Percentiles rank a stretch among this genome's conserved stretches.
phyloP scores from a whole-genome alignment of 2,329 filamentous ascomycete genomes.

The Scleromitrula shiraiana region DNA sequence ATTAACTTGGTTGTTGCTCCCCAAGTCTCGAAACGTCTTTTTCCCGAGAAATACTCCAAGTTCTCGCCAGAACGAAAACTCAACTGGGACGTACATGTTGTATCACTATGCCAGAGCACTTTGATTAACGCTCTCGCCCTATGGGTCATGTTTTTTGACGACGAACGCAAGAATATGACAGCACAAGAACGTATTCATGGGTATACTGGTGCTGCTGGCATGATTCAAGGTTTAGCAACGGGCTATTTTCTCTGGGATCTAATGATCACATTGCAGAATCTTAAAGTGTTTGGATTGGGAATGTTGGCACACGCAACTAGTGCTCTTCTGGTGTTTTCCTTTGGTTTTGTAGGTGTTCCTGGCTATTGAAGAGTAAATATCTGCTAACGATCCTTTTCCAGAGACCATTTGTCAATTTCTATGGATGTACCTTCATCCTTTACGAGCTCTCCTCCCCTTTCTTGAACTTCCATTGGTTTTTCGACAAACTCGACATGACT shows the following conservation, averaged over 20 bases:
- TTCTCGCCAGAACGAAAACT: constrained; percentile 55
- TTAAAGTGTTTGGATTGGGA: constrained; percentile 52
- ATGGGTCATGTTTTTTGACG: constrained; percentile 62
- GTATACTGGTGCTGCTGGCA: constrained; percentile 62
- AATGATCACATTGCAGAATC: constrained; percentile 56
- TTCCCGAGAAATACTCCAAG: constrained; percentile 53
- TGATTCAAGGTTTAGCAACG: constrained; percentile 68
- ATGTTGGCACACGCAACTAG: constrained; percentile 68
- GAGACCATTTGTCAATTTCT: constrained; percentile 80
- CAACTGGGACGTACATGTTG: constrained; percentile 82
- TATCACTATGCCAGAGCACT: constrained; percentile 70
- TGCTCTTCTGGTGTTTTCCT: constrained; percentile 64
- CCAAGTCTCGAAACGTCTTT: constrained; percentile 51
- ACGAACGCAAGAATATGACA: constrained; percentile 58
- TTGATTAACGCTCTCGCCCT: constrained; percentile 67
- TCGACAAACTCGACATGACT: constrained; percentile 77
- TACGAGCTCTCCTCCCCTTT: constrained; percentile 83
- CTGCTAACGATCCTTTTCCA: constrained; percentile 30
- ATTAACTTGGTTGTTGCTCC: constrained; percentile 63
- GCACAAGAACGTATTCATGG: constrained; percentile 66
- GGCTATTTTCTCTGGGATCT: constrained; percentile 86
- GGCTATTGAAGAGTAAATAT: not conserved
- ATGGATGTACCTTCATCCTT: constrained; percentile 71
- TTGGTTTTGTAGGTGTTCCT: constrained; percentile 64
- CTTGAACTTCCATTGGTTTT: constrained; percentile 87